Evolutionary conservation across 2,329 filamentous ascomycete genomes (phyloP).

Genomic region (Neonectria magnoliae): DNA sequence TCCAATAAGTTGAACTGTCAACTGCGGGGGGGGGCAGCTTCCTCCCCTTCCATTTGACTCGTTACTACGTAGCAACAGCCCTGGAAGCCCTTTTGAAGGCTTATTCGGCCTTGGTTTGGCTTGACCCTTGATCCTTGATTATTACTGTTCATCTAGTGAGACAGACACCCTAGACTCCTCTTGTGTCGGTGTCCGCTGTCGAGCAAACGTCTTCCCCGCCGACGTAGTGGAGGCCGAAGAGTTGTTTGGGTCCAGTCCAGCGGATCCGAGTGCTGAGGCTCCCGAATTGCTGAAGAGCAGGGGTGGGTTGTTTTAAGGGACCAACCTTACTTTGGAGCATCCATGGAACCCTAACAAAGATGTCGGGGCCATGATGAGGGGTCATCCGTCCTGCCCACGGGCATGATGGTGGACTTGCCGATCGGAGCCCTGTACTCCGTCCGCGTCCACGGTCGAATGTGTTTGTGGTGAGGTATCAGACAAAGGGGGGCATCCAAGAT

Average conservation of each 20-base stretch:
- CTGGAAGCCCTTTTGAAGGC: background rate
- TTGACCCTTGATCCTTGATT: background rate
- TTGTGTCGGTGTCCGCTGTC: background rate
- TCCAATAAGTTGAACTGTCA: background rate
- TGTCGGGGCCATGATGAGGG: background rate
- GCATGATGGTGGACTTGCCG: too few relatives aligned
- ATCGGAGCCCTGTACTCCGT: too few relatives aligned
- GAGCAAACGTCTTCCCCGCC: slow-evolving; percentile 6
- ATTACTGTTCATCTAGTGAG: background rate
- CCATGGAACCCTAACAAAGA: slow-evolving; percentile 4
- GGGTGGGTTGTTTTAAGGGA: slow-evolving; percentile 16
- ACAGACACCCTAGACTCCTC: background rate
- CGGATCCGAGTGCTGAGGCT: slow-evolving; percentile 26
- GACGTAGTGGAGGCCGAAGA: slow-evolving; percentile 23
- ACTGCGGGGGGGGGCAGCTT: slow-evolving; percentile 14
- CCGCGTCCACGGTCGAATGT: background rate
- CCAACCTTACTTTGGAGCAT: slow-evolving; percentile 13
- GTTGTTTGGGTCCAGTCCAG: slow-evolving; percentile 26
- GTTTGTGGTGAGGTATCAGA: background rate
- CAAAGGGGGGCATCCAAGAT: background rate
- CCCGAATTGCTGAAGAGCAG: slow-evolving; percentile 27
- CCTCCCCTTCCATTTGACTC: background rate
- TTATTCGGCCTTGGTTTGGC: slow-evolving; percentile 1
- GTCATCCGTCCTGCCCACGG: background rate
- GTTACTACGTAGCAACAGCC: background rate